Evolutionary conservation across 768 basidiomycete genomes (phyloP).

Genomic region (Serendipita indica): DNA sequence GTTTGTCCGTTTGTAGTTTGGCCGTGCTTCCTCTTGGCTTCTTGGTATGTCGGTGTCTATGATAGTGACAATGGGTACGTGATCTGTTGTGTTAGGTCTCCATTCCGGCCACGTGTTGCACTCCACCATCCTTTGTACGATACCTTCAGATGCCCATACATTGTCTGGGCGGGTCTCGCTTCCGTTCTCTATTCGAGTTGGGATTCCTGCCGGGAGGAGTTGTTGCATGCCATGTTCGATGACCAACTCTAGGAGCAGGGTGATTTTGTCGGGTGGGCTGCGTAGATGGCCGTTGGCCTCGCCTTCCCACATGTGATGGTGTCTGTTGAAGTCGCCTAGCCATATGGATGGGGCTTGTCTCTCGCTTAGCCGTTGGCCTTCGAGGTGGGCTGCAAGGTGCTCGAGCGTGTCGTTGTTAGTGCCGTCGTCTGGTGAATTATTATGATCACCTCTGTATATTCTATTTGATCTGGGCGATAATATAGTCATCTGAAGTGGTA

Average conservation of each 20-base stretch:
- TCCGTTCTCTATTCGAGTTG: conserved; percentile 23
- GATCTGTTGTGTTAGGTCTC: conserved; percentile 24
- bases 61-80: conserved; percentile 25
- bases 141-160: conserved; percentile 23
- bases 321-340: not conserved
- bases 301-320: not conserved
- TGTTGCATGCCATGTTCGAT: conserved; percentile 22
- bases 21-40: not conserved
- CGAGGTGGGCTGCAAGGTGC: too few species aligned
- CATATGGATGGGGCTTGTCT: too few species aligned
- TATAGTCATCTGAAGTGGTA: too few species aligned
- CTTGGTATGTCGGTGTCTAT: conserved; percentile 15
- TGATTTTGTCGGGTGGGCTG: conserved; percentile 14
- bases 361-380: too few species aligned
- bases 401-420: too few species aligned
- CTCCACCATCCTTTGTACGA: conserved; percentile 16
- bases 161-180: conserved; percentile 31
- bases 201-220: conserved; percentile 23
- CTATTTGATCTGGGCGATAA: too few species aligned
- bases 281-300: not conserved
- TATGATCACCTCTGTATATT: too few species aligned
- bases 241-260: conserved; percentile 24
- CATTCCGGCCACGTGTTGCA: conserved; percentile 20
- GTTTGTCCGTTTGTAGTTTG: conserved; percentile 22
- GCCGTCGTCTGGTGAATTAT: too few species aligned